Evolutionary conservation across 1,139 yeast species (phyloP), one percentile per base, ranked within the genome.

Genomic region (Protomyces pachydermus): DNA sequence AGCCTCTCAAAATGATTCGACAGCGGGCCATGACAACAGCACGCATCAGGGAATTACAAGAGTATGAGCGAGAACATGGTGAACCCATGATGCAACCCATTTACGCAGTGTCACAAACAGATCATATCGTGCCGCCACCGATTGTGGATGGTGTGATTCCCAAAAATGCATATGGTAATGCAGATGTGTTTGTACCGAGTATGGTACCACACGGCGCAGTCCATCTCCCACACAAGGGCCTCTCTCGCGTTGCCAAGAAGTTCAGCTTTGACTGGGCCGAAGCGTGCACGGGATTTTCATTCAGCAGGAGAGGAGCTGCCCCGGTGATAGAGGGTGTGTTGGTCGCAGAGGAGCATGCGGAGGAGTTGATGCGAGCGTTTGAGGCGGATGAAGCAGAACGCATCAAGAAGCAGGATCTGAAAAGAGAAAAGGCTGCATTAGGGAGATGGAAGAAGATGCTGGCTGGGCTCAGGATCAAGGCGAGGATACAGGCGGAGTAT

Each of bases 211-310:
- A 77, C 34, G 91, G 93, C 28, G 95, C 88, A 1, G 81, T 77
- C 14, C 82, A 89, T 65, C 75, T 90, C 12, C 76, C 60, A 10
- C 48, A 53, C 34, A 65, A 61, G 14, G 66, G 66, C 14, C 54
- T 56, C n/a, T 55, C 66, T 18, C 55, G 79, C 63, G 97, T 98
- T 0, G 96, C 96, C 0, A 81, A 80, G 65, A 72, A 85, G 1
- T 70, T 91, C 25, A 84, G 82, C 0, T 80, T 93, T 6, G 96
- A 90, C 70, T 91, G 81, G 76, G 98, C 97, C 0, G 85, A 84
- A 58, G 98, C 97, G 0, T 90, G 91, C 8, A 85, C 86, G 3
- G 90, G 93, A 0, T 91, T 93, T 76, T 93, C 88, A 66, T 93
- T 88, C 74, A 80, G 69, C 14, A 64, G 65, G 10, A 69, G 72